Evolutionary conservation across 768 basidiomycete species (phyloP), one percentile per base, ranked within the genome.

Genomic region (Mycena capillaripes): DNA sequence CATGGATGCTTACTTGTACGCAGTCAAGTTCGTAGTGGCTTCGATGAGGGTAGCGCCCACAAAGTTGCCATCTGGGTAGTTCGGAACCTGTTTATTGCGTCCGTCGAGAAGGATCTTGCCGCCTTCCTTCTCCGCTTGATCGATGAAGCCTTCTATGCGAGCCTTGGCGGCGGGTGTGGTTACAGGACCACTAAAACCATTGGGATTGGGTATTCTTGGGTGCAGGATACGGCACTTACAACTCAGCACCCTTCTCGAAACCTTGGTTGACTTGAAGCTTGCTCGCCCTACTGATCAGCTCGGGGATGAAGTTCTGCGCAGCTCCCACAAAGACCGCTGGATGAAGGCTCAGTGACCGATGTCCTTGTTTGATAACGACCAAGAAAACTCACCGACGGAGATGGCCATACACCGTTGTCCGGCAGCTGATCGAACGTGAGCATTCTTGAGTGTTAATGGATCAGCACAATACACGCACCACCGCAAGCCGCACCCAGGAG

Each of bases 351-450:
- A 50, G 25, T 55, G 46, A 38, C 30, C 11, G 11, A 32, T 12
- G 32, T 10, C 29, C 14, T 50, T 29, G 11, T 52, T 16, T 56
- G 4, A 46, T 3, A 50, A 25, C 14, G 40, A 59, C n/a, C 38
- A 64, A 32, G 11, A 14, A 44, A 21, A 48, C 91, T 78, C 73
- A 93, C 95, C 94, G 40, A 97, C 96, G 23, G 96, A 97, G 46
- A 97, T 85, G 14, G 97, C 97, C 97, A 98, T 98, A 84, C 97
- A 99, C 71, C 97, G 89, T 81, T 98, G 97, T 19, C 97, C 97
- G 32, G 97, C 97, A 72, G 97, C 97, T 89, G 79, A 80, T 16
- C 50, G 30, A 48, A 10, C 58, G 64, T 25, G 65, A 57, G 38
- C 50, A 53, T 60, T 38, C 42, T 65, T 60, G 16, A 65, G 16